Evolutionary conservation across 2,329 filamentous ascomycete species (phyloP), one percentile per base, ranked within the genome.

Genomic region (Penicillium sp.): DNA sequence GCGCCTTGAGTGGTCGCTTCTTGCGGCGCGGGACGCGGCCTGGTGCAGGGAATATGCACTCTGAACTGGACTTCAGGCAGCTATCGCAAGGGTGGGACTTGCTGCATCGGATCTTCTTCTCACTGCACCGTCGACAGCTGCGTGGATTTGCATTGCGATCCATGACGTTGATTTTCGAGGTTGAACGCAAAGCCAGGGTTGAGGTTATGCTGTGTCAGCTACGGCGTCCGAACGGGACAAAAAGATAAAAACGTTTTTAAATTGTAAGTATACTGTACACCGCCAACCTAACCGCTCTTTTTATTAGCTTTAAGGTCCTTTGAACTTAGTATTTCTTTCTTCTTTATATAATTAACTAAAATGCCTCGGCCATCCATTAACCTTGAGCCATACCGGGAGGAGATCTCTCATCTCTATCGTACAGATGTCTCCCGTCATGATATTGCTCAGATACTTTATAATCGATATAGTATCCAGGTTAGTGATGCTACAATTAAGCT

Each of bases 41-140:
- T 2, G 86, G 86, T 4, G 83, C 81, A 3, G 87, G 87, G 67
- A 87, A 89, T 17, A 88, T 68, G 71, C 87, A 89, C 61, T 88
- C 85, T 64, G 85, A 85, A 50, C 83, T 76, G 0, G 79, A 76
- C 70, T 78, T 82, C 50, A 73, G 66, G 64, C 81, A 83, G 64
- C 83, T 82, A 30, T 78, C 78, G 66, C 81, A 83, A 29, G 81
- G 81, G 15, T 77, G 73, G 26, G 75, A 67, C 67, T 82, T 83
- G 64, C 82, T 81, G 65, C 81, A 83, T 56, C 79, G 77, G 17
- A 83, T 79, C 64, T 82, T 82, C 49, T 80, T 72, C 47, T 78
- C 76, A 29, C 80, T 79, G 65, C 80, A 82, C 44, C 79, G 82
- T 11, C 80, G 72, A 70, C 80, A 82, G 63, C 79, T 82, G 62